phyloP scores from a whole-genome alignment of 31 red algal genomes.

The Bonnemaisonia californica region DNA sequence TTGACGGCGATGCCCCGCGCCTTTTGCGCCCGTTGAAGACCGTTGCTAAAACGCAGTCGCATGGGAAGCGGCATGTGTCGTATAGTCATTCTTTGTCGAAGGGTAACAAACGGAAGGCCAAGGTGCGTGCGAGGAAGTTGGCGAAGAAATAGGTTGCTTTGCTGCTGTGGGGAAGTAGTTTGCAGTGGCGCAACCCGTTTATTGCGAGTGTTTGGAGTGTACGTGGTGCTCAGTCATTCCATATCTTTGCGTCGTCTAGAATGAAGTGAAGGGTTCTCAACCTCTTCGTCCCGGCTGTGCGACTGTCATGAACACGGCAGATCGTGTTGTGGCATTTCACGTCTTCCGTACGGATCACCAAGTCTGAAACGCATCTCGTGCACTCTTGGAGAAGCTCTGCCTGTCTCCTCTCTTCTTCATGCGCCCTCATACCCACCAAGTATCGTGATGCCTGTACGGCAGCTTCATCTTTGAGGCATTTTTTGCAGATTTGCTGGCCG shows the following conservation, averaged over 20 bases:
- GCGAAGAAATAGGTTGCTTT: too few species aligned
- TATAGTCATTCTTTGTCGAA: slow-evolving; percentile 56
- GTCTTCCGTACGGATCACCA: slow-evolving; percentile 18
- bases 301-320: slow-evolving; percentile 34
- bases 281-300: slow-evolving; percentile 10
- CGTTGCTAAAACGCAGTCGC: neutral
- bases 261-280: slow-evolving; percentile 2
- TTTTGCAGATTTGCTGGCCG: slow-evolving; percentile 38
- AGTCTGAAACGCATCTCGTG: slow-evolving; percentile 28
- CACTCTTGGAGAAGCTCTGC: slow-evolving; percentile 26
- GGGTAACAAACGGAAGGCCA: slow-evolving; percentile 42
- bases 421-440: slow-evolving; percentile 28
- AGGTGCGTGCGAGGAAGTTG: slow-evolving; percentile 3
- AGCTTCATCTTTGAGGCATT: slow-evolving; percentile 10
- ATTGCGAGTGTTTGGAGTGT: neutral
- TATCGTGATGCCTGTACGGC: slow-evolving; percentile 48
- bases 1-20: neutral
- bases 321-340: slow-evolving; percentile 32
- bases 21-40: neutral
- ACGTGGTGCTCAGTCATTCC: slow-evolving; percentile 17
- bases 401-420: slow-evolving; percentile 8
- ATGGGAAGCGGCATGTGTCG: slow-evolving; percentile 42
- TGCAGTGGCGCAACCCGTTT: neutral
- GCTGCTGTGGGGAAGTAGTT: neutral
- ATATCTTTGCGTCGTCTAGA: slow-evolving; percentile 20